phyloP scores from a whole-genome alignment of 129 eudicot genomes.

The Kitagawia praeruptora region DNA sequence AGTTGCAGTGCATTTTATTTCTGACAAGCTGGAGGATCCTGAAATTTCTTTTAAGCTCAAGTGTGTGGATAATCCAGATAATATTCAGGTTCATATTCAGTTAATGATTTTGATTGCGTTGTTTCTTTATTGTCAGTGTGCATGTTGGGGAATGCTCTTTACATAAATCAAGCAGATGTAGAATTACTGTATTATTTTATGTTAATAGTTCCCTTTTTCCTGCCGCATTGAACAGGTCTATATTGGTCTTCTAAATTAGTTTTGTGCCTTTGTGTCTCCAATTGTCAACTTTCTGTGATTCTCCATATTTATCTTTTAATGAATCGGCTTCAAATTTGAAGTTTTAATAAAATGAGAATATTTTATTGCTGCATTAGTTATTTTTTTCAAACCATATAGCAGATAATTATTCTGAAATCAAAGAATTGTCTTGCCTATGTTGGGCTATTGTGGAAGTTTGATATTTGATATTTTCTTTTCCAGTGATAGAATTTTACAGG shows the following conservation, averaged over 20 bases:
- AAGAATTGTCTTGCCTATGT: background rate
- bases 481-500: background rate
- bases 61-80: constrained; percentile 41
- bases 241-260: background rate
- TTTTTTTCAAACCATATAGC: background rate
- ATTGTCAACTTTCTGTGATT: background rate
- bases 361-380: background rate
- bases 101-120: background rate
- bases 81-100: constrained; percentile 48
- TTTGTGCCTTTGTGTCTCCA: background rate
- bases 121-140: background rate
- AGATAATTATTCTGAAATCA: background rate
- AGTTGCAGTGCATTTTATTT: constrained; percentile 53
- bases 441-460: background rate
- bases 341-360: background rate
- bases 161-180: background rate
- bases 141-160: background rate
- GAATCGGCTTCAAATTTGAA: background rate
- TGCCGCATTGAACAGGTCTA: background rate
- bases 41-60: constrained; percentile 74
- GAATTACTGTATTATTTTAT: background rate
- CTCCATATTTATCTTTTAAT: background rate
- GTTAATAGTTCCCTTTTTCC: background rate
- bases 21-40: constrained; percentile 73
- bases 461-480: background rate